These are phyloP conservation scores for Cytospora piceicola DNA, from an alignment of 2,329 filamentous ascomycete species.

Conservation along the genomic window DNA sequence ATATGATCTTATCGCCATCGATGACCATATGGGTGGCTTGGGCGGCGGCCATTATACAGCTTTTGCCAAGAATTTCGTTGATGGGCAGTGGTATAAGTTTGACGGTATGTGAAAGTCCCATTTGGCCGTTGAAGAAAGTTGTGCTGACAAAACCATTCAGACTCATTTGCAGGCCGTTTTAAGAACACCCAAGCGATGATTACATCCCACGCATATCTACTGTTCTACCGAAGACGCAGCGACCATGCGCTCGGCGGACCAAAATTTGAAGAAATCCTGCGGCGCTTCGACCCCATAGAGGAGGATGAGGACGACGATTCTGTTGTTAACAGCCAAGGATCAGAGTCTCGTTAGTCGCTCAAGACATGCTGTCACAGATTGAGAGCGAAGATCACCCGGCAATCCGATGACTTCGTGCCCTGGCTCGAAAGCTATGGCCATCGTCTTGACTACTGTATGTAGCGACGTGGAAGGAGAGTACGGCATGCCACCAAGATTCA, in stretches of 20 bases:
- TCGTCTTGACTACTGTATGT: conserved; percentile 9
- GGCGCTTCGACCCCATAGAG: conserved; percentile 12
- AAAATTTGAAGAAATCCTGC: conserved; percentile 71
- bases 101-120: conserved; percentile 69
- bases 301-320: conserved; percentile 27
- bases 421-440: conserved; percentile 7
- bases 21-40: conserved; percentile 92
- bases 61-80: conserved; percentile 88
- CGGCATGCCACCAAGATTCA: neutral
- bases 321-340: conserved; percentile 22
- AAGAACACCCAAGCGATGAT: conserved; percentile 67
- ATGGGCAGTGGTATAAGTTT: conserved; percentile 92
- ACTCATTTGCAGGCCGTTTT: conserved; percentile 71
- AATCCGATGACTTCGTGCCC: conserved; percentile 4
- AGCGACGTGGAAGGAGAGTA: conserved; percentile 1
- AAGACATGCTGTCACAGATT: conserved; percentile 18
- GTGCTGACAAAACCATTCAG: conserved; percentile 49
- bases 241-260: conserved; percentile 77
- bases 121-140: neutral
- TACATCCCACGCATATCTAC: conserved; percentile 80
- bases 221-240: conserved; percentile 93
- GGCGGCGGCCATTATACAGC: conserved; percentile 97
- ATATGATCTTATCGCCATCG: conserved; percentile 93
- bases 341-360: conserved; percentile 26
- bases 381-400: neutral